Base-by-base conservation (phyloP, 176 grass and related monocot species). In the Ensete ventricosum region DNA sequence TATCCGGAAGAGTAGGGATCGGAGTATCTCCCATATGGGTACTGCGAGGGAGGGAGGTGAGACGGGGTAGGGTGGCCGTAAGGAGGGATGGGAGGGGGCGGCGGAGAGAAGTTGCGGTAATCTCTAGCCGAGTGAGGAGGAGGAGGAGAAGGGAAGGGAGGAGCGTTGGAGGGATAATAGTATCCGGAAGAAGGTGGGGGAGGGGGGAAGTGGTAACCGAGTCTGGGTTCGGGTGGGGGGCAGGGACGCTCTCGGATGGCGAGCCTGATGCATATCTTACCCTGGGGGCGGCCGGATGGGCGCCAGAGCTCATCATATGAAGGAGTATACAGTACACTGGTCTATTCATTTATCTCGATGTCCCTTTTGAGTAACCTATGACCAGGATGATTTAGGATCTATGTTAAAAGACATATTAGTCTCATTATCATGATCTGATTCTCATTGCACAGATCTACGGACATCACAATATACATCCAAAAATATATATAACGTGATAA, bases 271-370 rank as follows among this genome's bases (percentile, higher is more conserved):
- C 88, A 80, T 67, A 97, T 65, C 85, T 93, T 93, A 19, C 93
- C 93, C 54, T 97, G 93, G 8, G 93, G 93, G 1, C 90, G 90
- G 11, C 93, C 93, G 6, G 90, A 97, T 16, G 93, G 87, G 71
- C 93, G 93, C 29, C 88, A 72, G 62, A 93, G 90, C 10, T 89
- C n/a, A n/a, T n/a, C n/a, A n/a, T n/a, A n/a, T n/a, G n/a, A n/a
- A n/a, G n/a, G n/a, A n/a, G n/a, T n/a, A n/a, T n/a, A n/a, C n/a
- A n/a, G n/a, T n/a, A n/a, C n/a, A n/a, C n/a, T n/a, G n/a, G n/a
- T n/a, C n/a, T n/a, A n/a, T n/a, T n/a, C n/a, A n/a, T n/a, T n/a
- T n/a, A n/a, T n/a, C n/a, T n/a, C n/a, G n/a, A n/a, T n/a, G n/a
- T n/a, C n/a, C n/a, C n/a, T n/a, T n/a, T n/a, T n/a, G n/a, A n/a